A percentile compares a stretch with the other conserved stretches of the same genome.
These are phyloP conservation scores for Porogramme epimiltina DNA, from an alignment of 1,284 basidiomycete genomes.

Conservation along the genomic window DNA sequence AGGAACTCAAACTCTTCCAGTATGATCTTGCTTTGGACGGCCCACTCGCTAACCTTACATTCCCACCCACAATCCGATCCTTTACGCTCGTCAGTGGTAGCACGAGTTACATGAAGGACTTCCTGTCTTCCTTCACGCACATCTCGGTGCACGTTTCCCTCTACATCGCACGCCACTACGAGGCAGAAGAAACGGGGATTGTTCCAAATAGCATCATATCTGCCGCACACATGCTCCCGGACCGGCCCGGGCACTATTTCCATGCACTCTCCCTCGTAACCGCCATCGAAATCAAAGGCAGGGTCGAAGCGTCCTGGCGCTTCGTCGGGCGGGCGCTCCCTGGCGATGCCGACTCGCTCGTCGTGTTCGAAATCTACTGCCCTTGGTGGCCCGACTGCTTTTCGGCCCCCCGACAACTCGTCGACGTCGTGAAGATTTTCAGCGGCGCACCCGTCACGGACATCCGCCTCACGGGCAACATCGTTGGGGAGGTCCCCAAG, in stretches of 20 bases:
- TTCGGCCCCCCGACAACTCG: not conserved
- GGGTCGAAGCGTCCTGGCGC: no score
- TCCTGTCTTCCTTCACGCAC: conserved; percentile 7
- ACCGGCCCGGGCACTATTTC: not conserved
- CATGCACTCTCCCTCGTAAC: not conserved
- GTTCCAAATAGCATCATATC: not conserved
- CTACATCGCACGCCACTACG: not conserved
- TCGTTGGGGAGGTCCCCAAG: no score
- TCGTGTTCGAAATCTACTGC: not conserved
- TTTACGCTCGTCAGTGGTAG: conserved; percentile 6
- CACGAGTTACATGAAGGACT: conserved; percentile 5
- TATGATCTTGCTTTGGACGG: not conserved
- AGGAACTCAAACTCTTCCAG: conserved; percentile 2
- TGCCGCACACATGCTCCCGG: not conserved
- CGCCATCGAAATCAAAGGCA: not conserved
- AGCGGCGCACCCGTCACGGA: not conserved
- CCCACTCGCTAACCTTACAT: not conserved
- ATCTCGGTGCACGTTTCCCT: not conserved
- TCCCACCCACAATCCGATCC: conserved; percentile 1
- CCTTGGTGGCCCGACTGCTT: not conserved
- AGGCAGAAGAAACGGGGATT: not conserved
- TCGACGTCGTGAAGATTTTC: conserved; percentile 1
- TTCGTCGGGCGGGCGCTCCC: no score
- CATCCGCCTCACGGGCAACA: not conserved
- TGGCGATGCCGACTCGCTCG: no score